phyloP scores from a whole-genome alignment of 1,284 basidiomycete genomes.

The Omphalotus olearius region DNA sequence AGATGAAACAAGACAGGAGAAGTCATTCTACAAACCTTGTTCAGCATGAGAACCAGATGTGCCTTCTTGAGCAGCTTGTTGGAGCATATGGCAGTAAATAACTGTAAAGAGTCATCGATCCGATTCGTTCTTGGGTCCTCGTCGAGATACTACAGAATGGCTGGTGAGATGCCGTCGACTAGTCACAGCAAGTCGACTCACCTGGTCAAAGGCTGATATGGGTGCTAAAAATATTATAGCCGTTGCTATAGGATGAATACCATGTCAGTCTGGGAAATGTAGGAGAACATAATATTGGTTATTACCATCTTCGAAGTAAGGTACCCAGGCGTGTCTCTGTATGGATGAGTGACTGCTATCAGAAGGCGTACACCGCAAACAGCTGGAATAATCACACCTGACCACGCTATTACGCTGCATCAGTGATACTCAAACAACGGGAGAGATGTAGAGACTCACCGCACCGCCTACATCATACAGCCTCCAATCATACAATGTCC shows the following conservation, averaged over 20 bases:
- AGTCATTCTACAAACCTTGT: constrained; percentile 47
- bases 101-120: constrained; percentile 75
- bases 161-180: constrained; percentile 10
- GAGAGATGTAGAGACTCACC: constrained; percentile 36
- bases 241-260: constrained; percentile 39
- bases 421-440: too few relatives aligned
- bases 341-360: constrained; percentile 10
- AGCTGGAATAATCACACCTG: constrained; percentile 21
- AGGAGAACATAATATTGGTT: constrained; percentile 15
- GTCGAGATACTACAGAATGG: constrained; percentile 60
- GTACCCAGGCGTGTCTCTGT: constrained; percentile 74
- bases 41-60: constrained; percentile 70
- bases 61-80: constrained; percentile 69
- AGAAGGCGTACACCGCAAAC: constrained; percentile 1
- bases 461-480: constrained; percentile 80
- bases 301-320: constrained; percentile 79
- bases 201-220: constrained; percentile 81
- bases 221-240: constrained; percentile 76
- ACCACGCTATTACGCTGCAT: constrained; percentile 21
- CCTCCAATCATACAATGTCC: constrained; percentile 63
- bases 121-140: constrained; percentile 74
- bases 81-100: constrained; percentile 69
- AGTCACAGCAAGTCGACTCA: constrained; percentile 21
- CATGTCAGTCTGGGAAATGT: constrained; percentile 14
- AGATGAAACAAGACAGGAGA: neutral